Evolutionary conservation across 2,329 filamentous ascomycete genomes (phyloP).

Genomic region (Camptophora hylomeconis): DNA sequence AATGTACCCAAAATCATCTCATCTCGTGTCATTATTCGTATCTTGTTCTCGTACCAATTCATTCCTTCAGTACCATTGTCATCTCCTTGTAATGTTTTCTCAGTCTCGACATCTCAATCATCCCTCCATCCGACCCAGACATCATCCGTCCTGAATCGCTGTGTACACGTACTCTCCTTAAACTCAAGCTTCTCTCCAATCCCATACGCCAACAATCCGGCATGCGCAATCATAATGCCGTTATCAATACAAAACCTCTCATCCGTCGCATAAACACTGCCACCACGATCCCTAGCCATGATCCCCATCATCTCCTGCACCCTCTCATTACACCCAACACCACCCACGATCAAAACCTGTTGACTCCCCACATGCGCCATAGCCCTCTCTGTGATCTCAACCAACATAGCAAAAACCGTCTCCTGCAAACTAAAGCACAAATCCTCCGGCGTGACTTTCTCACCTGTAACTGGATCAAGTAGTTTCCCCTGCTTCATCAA

Average conservation of each 20-base stretch:
- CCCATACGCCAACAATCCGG: constrained; percentile 71
- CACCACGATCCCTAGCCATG: constrained; percentile 81
- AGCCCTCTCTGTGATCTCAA: constrained; percentile 94
- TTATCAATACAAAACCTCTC: constrained; percentile 98
- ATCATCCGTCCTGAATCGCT: constrained; percentile 71
- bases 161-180: constrained; percentile 72
- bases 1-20: too few relatives aligned
- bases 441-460: constrained; percentile 59
- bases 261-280: constrained; percentile 86
- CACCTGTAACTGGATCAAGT: constrained; percentile 34
- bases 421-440: constrained; percentile 92
- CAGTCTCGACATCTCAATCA: constrained; percentile 25
- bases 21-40: too few relatives aligned
- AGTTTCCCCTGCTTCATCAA: constrained; percentile 41
- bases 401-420: constrained; percentile 90
- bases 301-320: constrained; percentile 97
- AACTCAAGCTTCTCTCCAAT: constrained; percentile 64
- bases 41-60: too few relatives aligned
- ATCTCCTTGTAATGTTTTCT: neutral
- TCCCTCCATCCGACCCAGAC: constrained; percentile 66
- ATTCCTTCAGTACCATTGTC: too few relatives aligned
- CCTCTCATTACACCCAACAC: constrained; percentile 88
- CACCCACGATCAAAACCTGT: constrained; percentile 89
- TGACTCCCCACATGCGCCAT: constrained; percentile 92
- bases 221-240: constrained; percentile 98